Evolutionary conservation across 2,329 filamentous ascomycete genomes (phyloP), one percentile per base, ranked within the genome.

Genomic region (Chaetoscypha palmicola): DNA sequence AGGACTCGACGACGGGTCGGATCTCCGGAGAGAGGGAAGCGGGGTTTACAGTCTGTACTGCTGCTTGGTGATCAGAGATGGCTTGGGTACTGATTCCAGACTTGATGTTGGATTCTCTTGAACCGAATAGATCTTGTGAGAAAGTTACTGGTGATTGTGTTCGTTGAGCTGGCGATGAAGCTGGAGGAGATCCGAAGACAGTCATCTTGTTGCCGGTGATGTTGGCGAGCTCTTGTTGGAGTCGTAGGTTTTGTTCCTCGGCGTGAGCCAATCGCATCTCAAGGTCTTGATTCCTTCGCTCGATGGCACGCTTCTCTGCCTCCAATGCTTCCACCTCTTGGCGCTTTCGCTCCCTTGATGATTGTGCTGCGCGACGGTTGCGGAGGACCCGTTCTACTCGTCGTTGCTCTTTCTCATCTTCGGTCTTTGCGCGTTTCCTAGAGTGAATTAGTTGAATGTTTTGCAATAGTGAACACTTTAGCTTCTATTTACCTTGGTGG

Each of bases 351-450:
- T 98, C 92, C 39, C 92, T 77, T 3, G 92, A 98, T 47, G 94
- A 96, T 73, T 97, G 92, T 31, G 92, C 92, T 35, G 92, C 92
- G 47, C 90, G 86, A 54, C 92, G 87, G 64, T 98, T 98, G 34
- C 92, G 84, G 58, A 97, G 87, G 53, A 98, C 92, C 50, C 92
- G 87, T 72, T 98, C 92, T 43, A 97, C 94, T 50, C 92, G 86
- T 34, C 92, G 85, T 67, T 98, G 92, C 68, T 97, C 92, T 70
- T 98, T 98, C 68, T 98, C 92, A 61, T 96, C 92, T 59, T 94
- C 91, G 2, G 92, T 98, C 77, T 97, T 98, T 58, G 92, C 92
- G 50, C 92, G 88, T 79, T 98, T 98, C 55, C 86, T 88, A 51
- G 24, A 37, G 20, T 9, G 34, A 28, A 38, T 59, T 55, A 59